phyloP scores from a whole-genome alignment of 306 rosid genomes.

The Cercis canadensis region DNA sequence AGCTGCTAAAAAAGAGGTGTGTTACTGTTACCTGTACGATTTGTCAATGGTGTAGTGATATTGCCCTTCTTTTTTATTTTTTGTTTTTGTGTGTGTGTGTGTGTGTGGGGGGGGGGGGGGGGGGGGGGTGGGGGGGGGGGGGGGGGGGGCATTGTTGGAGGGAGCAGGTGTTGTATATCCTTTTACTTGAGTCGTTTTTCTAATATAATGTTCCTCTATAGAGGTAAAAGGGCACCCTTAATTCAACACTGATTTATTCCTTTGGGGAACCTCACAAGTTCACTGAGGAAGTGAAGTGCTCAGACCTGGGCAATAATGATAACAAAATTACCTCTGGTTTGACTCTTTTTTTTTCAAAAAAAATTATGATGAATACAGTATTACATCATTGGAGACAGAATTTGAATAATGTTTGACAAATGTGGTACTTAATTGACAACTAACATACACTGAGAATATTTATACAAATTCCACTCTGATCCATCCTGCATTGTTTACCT shows the following conservation, averaged over 20 bases:
- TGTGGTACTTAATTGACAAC: constrained; percentile 4
- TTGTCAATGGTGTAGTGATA: constrained; percentile 31
- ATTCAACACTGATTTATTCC: neutral
- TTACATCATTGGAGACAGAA: constrained; percentile 17
- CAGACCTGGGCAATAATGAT: constrained; percentile 10
- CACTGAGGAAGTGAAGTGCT: constrained; percentile 1
- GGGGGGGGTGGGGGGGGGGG: too few species aligned
- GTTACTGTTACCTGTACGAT: constrained; percentile 35
- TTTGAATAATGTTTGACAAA: constrained; percentile 10
- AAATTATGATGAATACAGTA: neutral
- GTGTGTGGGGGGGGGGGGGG: too few species aligned
- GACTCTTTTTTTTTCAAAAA: constrained; percentile 4
- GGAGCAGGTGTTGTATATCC: too few species aligned
- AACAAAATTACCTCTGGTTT: constrained; percentile 3
- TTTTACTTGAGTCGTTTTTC: constrained; percentile 10
- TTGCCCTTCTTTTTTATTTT: too few species aligned
- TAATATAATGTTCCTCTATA: constrained; percentile 9
- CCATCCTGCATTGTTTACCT: neutral
- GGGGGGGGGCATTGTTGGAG: too few species aligned
- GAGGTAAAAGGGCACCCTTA: too few species aligned
- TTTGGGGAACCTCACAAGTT: constrained; percentile 29
- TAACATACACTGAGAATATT: constrained; percentile 3
- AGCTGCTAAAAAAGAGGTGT: constrained; percentile 93
- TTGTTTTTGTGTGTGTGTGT: too few species aligned
- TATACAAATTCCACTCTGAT: constrained; percentile 17